A percentile compares a stretch with the other conserved stretches of the same genome.
Evolutionary conservation across 805 yeast genomes (phyloP).

Genomic region (Sugiyamaella mastotermitis): DNA sequence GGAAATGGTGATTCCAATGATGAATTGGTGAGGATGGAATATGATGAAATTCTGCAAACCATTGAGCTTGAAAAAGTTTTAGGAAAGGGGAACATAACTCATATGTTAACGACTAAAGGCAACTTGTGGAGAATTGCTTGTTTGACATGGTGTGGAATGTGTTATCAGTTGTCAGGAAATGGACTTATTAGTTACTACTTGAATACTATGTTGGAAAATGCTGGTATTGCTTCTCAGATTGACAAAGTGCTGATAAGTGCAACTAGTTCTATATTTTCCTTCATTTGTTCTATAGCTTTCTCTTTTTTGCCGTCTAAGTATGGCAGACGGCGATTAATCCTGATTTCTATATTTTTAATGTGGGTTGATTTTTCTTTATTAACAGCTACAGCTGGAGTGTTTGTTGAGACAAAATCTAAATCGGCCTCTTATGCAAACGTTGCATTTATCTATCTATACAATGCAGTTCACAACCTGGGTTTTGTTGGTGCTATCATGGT

Average conservation of each 20-base stretch:
- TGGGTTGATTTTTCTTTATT: not conserved
- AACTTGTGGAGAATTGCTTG: constrained; percentile 2
- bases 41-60: constrained; percentile 4
- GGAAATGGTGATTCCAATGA: constrained; percentile 6
- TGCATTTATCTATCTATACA: constrained; percentile 7
- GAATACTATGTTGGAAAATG: constrained; percentile 43
- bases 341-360: not conserved
- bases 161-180: constrained; percentile 11
- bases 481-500: constrained; percentile 5
- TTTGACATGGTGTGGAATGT: not conserved
- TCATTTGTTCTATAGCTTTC: not conserved
- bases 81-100: not conserved
- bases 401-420: constrained; percentile 8
- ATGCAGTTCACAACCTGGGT: not conserved
- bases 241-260: constrained; percentile 2
- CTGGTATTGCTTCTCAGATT: constrained; percentile 39
- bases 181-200: constrained; percentile 35
- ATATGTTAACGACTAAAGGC: not conserved
- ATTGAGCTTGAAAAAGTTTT: constrained; percentile 1
- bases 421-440: constrained; percentile 18
- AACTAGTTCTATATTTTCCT: not conserved
- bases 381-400: constrained; percentile 21
- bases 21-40: constrained; percentile 4
- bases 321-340: not conserved
- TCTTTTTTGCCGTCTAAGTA: not conserved